Conservation (phyloP, 2,329 filamentous ascomycete species). For the Aspergillus pseudoterreus region DNA sequence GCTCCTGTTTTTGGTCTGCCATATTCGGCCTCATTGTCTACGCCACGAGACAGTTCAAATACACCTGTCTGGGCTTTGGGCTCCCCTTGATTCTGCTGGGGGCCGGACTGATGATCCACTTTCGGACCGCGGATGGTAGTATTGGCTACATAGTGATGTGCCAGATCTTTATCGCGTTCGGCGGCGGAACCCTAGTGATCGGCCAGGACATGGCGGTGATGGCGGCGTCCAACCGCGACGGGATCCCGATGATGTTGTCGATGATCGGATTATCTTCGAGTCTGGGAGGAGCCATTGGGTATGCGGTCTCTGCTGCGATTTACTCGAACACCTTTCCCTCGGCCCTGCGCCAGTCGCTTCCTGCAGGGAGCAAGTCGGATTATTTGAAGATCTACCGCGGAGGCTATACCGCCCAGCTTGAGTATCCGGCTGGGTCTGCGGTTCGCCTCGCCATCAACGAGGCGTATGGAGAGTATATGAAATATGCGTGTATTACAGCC, state of each 20-base stretch:
- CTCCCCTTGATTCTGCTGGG: constrained; percentile 51
- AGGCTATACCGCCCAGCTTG: constrained; percentile 24
- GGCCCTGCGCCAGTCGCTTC: constrained; percentile 11
- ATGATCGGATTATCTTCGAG: constrained; percentile 30
- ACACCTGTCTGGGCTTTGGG: constrained; percentile 48
- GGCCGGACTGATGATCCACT: constrained; percentile 54
- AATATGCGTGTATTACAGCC: constrained; percentile 24
- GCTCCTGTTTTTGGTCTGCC: constrained; percentile 50
- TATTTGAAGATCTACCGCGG: constrained; percentile 21
- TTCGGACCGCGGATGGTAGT: constrained; percentile 46
- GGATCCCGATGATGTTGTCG: constrained; percentile 46
- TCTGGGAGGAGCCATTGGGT: constrained; percentile 34
- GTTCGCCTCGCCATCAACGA: constrained; percentile 26
- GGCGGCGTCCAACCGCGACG: constrained; percentile 51
- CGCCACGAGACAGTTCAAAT: constrained; percentile 51
- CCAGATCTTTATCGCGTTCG: constrained; percentile 54
- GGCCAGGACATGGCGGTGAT: constrained; percentile 57
- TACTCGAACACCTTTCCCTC: constrained; percentile 20
- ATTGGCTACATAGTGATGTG: constrained; percentile 53
- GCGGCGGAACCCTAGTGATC: constrained; percentile 52
- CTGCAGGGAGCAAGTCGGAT: constrained; percentile 14
- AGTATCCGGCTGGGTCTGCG: constrained; percentile 23
- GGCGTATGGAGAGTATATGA: constrained; percentile 30
- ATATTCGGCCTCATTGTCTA: constrained; percentile 51
- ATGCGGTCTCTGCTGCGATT: constrained; percentile 19